Evolutionary conservation across 2,329 filamentous ascomycete genomes (phyloP), one percentile per base, ranked within the genome.

Genomic region (Arthrobotrys sphaeroides): DNA sequence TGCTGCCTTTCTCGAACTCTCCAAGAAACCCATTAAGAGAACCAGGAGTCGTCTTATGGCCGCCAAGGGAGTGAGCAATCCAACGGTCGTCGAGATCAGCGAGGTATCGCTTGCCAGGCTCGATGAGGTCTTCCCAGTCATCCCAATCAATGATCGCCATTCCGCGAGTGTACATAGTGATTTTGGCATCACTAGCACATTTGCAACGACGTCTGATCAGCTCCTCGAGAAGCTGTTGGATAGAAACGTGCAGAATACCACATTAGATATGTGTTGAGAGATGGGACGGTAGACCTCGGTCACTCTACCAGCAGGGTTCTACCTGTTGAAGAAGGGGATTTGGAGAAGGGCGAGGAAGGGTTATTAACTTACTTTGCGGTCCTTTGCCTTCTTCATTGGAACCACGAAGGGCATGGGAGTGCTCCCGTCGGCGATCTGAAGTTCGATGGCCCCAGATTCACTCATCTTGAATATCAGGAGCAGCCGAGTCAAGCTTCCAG

Each of bases 321-420:
- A n/a, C n/a, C n/a, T 49, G 18, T 61, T 22, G 2, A 18, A 16
- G 12, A 22, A 28, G 40, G 22, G 24, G 22, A 24, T 18, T n/a
- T 20, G 20, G 18, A n/a, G 9, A 31, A 16, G 43, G 12, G 6
- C 4, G 7, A 24, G 22, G 49, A 9, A n/a, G 7, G 16, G 18
- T 13, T 33, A 33, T 20, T 6, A 24, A 69, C 57, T 9, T 75
- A 69, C 72, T 22, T 69, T 26, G 10, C 64, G 43, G 33, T 57
- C 24, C 20, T 31, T 31, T 1, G 72, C 72, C 49, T 75, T 75
- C 12, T 64, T 59, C 53, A 59, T 26, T 0, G 72, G 72, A n/a
- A 75, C n/a, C 49, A 69, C 28, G 57, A 75, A 75, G 18, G 72
- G 57, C 6, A 69, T 57, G 5, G 72, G 72, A n/a, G 72, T 75